These are phyloP conservation scores for Casuarina equisetifolia DNA, from an alignment of 306 rosid species.

Conservation along the genomic window DNA sequence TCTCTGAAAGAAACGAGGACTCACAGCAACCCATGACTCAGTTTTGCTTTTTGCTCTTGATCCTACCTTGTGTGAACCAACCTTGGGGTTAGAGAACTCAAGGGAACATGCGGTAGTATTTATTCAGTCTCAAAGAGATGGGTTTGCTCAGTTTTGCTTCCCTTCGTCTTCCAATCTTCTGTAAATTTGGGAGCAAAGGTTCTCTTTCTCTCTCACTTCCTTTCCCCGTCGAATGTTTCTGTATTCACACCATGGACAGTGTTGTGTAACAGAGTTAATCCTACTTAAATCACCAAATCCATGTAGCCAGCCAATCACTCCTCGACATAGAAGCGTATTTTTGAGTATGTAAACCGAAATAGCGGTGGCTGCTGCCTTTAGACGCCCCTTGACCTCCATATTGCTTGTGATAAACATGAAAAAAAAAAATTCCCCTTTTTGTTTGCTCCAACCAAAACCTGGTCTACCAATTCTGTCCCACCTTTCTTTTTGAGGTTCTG, in stretches of 20 bases:
- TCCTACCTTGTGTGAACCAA: not conserved
- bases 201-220: not conserved
- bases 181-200: not conserved
- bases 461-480: not conserved
- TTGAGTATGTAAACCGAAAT: not conserved
- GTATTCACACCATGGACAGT: too few species aligned
- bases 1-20: conserved; percentile 42
- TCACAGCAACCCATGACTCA: conserved; percentile 67
- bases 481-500: not conserved
- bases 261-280: not conserved
- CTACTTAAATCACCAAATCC: not conserved
- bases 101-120: not conserved
- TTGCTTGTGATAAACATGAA: too few species aligned
- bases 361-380: not conserved
- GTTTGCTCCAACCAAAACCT: not conserved
- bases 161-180: not conserved
- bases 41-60: not conserved
- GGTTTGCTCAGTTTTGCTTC: not conserved
- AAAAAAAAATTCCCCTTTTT: not conserved
- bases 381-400: not conserved
- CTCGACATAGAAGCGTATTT: not conserved
- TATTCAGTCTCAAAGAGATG: not conserved
- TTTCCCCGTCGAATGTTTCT: not conserved
- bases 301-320: too few species aligned
- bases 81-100: not conserved